Evolutionary conservation across 2,329 filamentous ascomycete species (phyloP), one percentile per base, ranked within the genome.

Genomic region (Trichoderma polysporum): DNA sequence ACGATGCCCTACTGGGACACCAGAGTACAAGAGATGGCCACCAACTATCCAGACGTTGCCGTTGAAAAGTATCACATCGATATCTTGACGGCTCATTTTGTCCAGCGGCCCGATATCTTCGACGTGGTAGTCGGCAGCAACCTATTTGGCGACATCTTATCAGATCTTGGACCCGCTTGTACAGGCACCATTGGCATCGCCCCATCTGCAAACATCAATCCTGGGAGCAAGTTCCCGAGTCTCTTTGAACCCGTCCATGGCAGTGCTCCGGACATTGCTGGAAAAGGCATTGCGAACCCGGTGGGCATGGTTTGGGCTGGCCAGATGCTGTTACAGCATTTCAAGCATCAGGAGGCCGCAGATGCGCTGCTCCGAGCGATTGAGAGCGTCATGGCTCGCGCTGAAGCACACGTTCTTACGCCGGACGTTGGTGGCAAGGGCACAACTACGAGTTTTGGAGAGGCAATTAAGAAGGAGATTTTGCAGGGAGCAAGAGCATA

Each of bases 151-250:
- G 89, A 91, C 70, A 91, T 91, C 60, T 82, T 92, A 0, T 91
- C 89, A 0, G 90, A 92, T 73, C 80, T 92, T 3, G 90, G 89
- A 0, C 89, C 90, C 2, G 88, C 89, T 0, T 80, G 91, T 12
- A 88, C 90, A 0, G 90, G 90, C 0, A 89, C 86, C 0, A 92
- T 92, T 70, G 90, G 90, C 1, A 91, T 92, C 64, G 90, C 90
- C 0, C 90, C 90, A 0, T 91, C 89, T 0, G 86, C 83, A 33
- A 91, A 91, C 70, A 81, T 92, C 9, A 64, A 64, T n/a, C 61
- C 61, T n/a, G 61, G 31, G 1, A 71, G 84, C 74, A 39, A 82
- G 69, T 75, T 85, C 72, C 71, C 86, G 67, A 84, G 81, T 35
- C 83, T 88, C 78, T 88, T 88, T 68, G 86, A 88, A 75, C 86